Evolutionary conservation across 2,329 filamentous ascomycete genomes (phyloP).

Genomic region (Trichoderma afroharzianum): DNA sequence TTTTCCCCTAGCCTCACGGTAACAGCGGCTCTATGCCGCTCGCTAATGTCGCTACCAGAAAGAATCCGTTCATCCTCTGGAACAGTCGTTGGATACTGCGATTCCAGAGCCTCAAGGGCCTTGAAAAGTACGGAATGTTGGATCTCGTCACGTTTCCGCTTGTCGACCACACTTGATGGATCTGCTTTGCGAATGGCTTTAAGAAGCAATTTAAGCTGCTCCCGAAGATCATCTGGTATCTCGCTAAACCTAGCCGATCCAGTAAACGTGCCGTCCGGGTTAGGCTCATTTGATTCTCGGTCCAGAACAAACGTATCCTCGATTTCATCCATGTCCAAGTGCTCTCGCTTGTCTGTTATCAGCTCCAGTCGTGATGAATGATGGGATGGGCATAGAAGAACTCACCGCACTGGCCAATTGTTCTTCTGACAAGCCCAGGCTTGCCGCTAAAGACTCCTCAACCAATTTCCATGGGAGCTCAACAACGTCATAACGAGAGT

Average conservation of each 20-base stretch:
- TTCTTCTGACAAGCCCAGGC: slow-evolving; percentile 36
- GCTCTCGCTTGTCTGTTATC: slow-evolving; percentile 31
- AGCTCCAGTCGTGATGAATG: background rate
- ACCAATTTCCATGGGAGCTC: slow-evolving; percentile 67
- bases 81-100: slow-evolving; percentile 42
- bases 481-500: slow-evolving; percentile 75
- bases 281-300: slow-evolving; percentile 49
- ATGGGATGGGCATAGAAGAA: slow-evolving; percentile 17
- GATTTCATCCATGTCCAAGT: slow-evolving; percentile 61
- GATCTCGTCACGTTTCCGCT: slow-evolving; percentile 47
- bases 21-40: slow-evolving; percentile 57
- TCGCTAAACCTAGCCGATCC: slow-evolving; percentile 36
- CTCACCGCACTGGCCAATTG: slow-evolving; percentile 43
- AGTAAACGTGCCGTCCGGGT: slow-evolving; percentile 44
- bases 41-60: slow-evolving; percentile 25
- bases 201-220: slow-evolving; percentile 49
- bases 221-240: slow-evolving; percentile 49
- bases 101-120: slow-evolving; percentile 36
- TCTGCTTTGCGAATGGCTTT: slow-evolving; percentile 47
- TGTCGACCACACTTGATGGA: slow-evolving; percentile 43
- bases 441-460: slow-evolving; percentile 39
- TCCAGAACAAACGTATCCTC: slow-evolving; percentile 74
- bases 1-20: slow-evolving; percentile 71
- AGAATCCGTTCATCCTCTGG: slow-evolving; percentile 40
- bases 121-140: slow-evolving; percentile 39